Base-by-base conservation (phyloP, 1,284 basidiomycete species). In the Cutaneotrichosporon sp. region DNA sequence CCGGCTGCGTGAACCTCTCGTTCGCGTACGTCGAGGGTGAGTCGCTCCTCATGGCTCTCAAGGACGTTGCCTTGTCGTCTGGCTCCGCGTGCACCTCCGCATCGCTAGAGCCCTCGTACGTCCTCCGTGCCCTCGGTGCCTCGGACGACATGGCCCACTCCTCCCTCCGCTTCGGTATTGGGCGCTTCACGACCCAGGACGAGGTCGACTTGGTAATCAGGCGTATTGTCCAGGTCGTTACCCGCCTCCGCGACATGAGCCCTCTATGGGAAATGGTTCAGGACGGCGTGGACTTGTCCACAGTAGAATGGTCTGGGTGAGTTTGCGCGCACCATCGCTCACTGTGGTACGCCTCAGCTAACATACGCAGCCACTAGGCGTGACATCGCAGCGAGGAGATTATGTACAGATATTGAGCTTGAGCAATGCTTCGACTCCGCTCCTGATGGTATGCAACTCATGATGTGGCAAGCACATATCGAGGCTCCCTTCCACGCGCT, bases 141-240 rank as follows among this genome's bases (percentile, higher is more conserved):
- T 89, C 92, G 26, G 96, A 99, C 74, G 96, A 97, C 68, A 97
- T 97, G 88, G 96, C 96, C 0, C 96, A 99, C 74, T 97, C 93
- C 11, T 96, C 91, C 16, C 80, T 99, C 49, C 86, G 96, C 37
- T 99, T 99, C 76, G 96, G 96, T 49, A 89, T 99, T 61, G 96
- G 96, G 32, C 84, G 96, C 26, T 99, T 99, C 77, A 98, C 96
- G 6, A 99, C 96, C 3, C 91, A 97, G 72, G 89, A 86, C 16
- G 96, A 99, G 77, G 81, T 99, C 54, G 96, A 99, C 75, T 92
- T 90, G 64, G 94, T 98, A 26, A 81, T 92, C 29, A 81, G 85
- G 63, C 88, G 92, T 71, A 93, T 98, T 49, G 84, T 94, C 31
- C 79, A 80, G 32, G 90, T 90, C 10, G 96, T 98, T 32, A 81